Base-by-base conservation (phyloP, 1,139 yeast species). In the Hemisphaericaspora xylanilytica region DNA sequence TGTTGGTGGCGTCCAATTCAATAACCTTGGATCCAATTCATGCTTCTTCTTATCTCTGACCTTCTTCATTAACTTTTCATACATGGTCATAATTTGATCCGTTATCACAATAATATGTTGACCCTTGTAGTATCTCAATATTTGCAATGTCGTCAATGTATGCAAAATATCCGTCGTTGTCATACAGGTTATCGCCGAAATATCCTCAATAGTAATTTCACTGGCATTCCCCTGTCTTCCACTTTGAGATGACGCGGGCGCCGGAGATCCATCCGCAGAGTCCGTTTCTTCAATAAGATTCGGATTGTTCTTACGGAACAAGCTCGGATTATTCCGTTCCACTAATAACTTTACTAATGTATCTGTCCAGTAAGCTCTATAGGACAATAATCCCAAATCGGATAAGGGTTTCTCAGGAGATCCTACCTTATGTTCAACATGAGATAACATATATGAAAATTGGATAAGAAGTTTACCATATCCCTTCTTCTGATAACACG, bases 391-490 rank as follows among this genome's bases (percentile, higher is more conserved):
- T 25, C 99, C 99, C 55, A 92, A 73, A 72, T 92, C 97, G 0
- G 97, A 88, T 24, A 92, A 70, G 2, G 99, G 99, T 54, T 94
- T 94, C 63, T 92, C 99, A 0, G 98, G 99, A 0, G 97, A 88
- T 0, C 99, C 99, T 2, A 82, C 79, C 58, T 90, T 92, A 42
- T 83, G 83, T 56, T 94, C 98, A 42, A 81, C 84, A 53, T 82
- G 80, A 2, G 97, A 85, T 34, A 92, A 69, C 68, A 87, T 90
- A 56, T 92, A 92, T 4, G 96, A 87, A 59, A 94, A 92, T 53
- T 92, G 96, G 51, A 94, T 92, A 47, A 92, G 71, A 31, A 94
- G 68, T 50, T 90, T 82, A 44, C 98, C 98, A 58, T 79, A 94
- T 1, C 99, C 99, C 67, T 77, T 86, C 53, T 96, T 79, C 61